phyloP scores from a whole-genome alignment of 2,329 filamentous ascomycete genomes.

The Alternaria hordeiaustralica region DNA sequence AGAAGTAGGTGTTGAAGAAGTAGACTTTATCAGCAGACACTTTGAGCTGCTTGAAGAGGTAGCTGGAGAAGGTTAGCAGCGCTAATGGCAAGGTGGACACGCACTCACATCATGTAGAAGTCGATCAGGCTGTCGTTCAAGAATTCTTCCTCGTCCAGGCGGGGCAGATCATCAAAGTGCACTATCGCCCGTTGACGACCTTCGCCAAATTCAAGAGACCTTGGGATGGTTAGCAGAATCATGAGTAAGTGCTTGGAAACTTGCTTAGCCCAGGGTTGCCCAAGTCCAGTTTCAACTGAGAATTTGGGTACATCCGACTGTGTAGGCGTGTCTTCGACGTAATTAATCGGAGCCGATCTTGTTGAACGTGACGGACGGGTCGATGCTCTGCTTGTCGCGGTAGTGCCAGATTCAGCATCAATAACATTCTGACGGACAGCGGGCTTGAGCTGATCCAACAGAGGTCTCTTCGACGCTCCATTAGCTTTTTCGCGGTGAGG shows the following conservation, averaged over 20 bases:
- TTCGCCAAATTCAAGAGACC: slow-evolving; percentile 67
- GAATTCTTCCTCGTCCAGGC: slow-evolving; percentile 83
- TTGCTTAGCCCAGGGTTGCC: slow-evolving; percentile 35
- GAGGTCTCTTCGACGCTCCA: background rate
- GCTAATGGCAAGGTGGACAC: background rate
- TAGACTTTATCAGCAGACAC: slow-evolving; percentile 70
- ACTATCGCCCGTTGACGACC: slow-evolving; percentile 70
- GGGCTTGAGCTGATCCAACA: background rate
- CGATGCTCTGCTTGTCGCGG: background rate
- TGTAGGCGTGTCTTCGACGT: background rate
- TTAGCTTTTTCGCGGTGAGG: background rate
- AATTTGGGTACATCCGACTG: slow-evolving; percentile 19
- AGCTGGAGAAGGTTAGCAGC: slow-evolving; percentile 17
- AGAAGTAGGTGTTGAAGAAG: slow-evolving; percentile 95
- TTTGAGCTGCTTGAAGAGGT: slow-evolving; percentile 45
- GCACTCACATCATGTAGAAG: slow-evolving; percentile 73
- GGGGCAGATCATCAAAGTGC: slow-evolving; percentile 73
- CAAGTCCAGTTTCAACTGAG: slow-evolving; percentile 34
- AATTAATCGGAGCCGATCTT: slow-evolving; percentile 5
- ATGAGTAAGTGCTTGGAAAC: background rate
- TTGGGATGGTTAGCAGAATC: slow-evolving; percentile 21
- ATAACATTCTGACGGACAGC: background rate
- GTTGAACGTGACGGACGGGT: slow-evolving; percentile 18
- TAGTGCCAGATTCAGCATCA: background rate
- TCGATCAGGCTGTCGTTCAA: slow-evolving; percentile 92